Evolutionary conservation across 2,329 filamentous ascomycete genomes (phyloP), one percentile per base, ranked within the genome.

Genomic region (Paraconiothyrium brasiliense): DNA sequence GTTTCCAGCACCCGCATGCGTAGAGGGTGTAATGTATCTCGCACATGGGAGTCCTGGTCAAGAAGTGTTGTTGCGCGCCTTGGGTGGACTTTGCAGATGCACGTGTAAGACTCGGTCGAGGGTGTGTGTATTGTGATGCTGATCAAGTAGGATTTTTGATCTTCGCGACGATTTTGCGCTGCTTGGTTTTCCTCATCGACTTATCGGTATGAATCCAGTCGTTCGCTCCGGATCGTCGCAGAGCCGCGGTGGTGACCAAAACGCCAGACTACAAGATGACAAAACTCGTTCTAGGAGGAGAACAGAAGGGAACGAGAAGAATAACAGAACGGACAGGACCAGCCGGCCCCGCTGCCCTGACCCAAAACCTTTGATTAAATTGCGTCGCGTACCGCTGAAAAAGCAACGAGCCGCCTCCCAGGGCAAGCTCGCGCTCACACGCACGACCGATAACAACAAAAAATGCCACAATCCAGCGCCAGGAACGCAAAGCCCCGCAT

Each of bases 21-120:
- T 56, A 47, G 20, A 56, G 41, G 16, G 54, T 56, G 43, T 56
- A 56, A 39, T 56, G 43, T 16, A 56, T 56, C 24, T 30, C 54
- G 54, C 54, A 56, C 54, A 56, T 56, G 10, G 22, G 39, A 35
- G 35, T 11, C 16, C 16, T 14, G 14, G 14, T 46, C 20, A n/a
- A 24, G 20, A 20, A 13, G n/a, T 6, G 8, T 20, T 24, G 13
- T 44, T 32, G 46, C 22, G n/a, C 39, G 39, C n/a, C 16, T n/a
- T n/a, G 39, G 16, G 24, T 49, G 13, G 46, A 20, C 9, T 44
- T n/a, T 16, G 41, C 20, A 48, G 46, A 34, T 34, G 11, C 30
- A 7, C 16, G 24, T n/a, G 24, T 34, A 49, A 34, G 10, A 9
- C 27, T 30, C 22, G 11, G 46, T 34, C 46, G 14, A 35, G 30